phyloP scores from a whole-genome alignment of 352 stramenopile genomes.

The Thalassiosira livingstoniorum region DNA sequence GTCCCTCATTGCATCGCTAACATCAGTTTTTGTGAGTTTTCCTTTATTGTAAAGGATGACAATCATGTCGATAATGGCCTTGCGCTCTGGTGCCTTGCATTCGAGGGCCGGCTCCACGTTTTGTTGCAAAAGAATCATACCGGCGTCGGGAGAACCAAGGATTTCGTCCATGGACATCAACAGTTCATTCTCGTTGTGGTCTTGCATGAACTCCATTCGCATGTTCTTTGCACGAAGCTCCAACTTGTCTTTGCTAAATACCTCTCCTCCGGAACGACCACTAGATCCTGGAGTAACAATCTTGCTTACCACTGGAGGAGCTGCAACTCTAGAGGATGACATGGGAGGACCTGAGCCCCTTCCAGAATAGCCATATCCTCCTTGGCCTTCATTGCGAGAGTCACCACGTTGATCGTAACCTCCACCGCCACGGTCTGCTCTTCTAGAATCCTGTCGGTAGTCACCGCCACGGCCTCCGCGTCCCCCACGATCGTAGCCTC shows the following conservation, averaged over 20 bases:
- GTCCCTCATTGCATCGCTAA: conserved; percentile 62
- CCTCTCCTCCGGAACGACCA: conserved; percentile 23
- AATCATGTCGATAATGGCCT: conserved; percentile 71
- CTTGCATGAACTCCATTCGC: conserved; percentile 70
- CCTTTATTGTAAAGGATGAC: conserved; percentile 62
- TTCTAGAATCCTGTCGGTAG: conserved; percentile 34
- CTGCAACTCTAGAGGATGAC: conserved; percentile 15
- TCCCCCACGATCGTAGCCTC: conserved; percentile 22
- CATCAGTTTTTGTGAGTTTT: conserved; percentile 65
- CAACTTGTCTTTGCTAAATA: conserved; percentile 57
- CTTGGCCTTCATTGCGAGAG: conserved; percentile 17
- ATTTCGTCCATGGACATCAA: conserved; percentile 76
- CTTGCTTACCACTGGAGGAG: conserved; percentile 38
- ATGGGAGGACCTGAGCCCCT: conserved; percentile 11
- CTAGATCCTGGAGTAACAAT: conserved; percentile 22
- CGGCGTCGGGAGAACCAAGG: conserved; percentile 58
- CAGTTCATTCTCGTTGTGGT: conserved; percentile 73
- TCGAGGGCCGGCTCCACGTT: conserved; percentile 70
- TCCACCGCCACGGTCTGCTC: conserved; percentile 30
- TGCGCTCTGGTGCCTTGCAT: conserved; percentile 72
- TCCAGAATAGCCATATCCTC: conserved; percentile 12
- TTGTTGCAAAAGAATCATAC: conserved; percentile 63
- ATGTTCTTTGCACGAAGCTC: conserved; percentile 70
- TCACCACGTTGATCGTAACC: conserved; percentile 26
- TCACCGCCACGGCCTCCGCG: conserved; percentile 40